These are phyloP conservation scores for Balakata baccata DNA, from an alignment of 345 rosid genomes.

Conservation along the genomic window DNA sequence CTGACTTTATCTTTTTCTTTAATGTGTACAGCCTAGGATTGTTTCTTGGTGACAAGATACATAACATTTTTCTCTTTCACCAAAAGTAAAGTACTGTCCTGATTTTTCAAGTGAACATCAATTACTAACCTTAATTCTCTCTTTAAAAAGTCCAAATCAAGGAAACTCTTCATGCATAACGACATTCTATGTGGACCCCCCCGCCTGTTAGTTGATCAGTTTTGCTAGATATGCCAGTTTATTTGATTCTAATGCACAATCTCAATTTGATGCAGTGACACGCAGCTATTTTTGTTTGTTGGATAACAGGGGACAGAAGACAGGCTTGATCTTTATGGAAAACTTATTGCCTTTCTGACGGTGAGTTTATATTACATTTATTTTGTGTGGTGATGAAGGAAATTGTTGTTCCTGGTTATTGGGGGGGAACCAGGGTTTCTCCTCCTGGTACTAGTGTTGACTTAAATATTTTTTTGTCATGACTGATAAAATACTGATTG, in stretches of 20 bases:
- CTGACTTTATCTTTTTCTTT: conserved; percentile 33
- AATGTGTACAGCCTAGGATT: conserved; percentile 52
- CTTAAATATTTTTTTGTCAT: background rate
- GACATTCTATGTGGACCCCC: conserved; percentile 9
- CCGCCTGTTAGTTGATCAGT: background rate
- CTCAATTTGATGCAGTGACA: background rate
- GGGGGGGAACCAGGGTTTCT: background rate
- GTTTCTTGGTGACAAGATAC: conserved; percentile 43
- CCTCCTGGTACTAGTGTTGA: background rate
- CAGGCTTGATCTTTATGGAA: background rate
- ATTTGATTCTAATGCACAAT: background rate
- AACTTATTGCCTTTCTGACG: no score
- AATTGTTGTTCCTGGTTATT: background rate
- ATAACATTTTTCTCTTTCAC: conserved; percentile 28
- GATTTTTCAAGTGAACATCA: conserved; percentile 32
- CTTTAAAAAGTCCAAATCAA: conserved; percentile 23
- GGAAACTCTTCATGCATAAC: conserved; percentile 12
- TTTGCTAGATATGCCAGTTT: background rate
- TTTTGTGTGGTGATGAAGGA: conserved; percentile 3
- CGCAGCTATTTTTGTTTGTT: background rate
- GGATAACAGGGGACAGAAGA: conserved; percentile 3
- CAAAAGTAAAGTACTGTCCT: conserved; percentile 25
- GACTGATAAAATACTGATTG: background rate
- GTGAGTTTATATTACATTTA: no score
- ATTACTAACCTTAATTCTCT: conserved; percentile 32